Base-by-base conservation (phyloP, 108 stramenopile genomes). In the Parietichytrium sp. region DNA sequence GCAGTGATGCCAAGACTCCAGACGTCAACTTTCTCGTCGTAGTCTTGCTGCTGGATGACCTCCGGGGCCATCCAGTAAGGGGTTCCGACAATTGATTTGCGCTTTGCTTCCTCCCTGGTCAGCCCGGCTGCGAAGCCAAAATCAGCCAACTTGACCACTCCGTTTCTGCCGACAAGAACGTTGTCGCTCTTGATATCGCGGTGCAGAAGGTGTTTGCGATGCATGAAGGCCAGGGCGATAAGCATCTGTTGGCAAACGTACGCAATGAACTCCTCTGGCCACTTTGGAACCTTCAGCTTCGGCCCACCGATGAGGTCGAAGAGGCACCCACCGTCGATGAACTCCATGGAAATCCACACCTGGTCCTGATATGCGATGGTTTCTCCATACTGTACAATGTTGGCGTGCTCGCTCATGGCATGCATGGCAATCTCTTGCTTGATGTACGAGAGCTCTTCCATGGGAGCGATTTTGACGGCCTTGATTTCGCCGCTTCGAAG, bases 31-130 rank as follows among this genome's bases (percentile, higher is more conserved):
- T 89, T 88, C 23, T 33, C 86, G 54, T 89, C 90, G 85, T 90
- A 91, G 48, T 87, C 85, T 25, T 85, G 79, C 18, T 87, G 87
- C 84, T 83, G 81, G 33, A 91, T 90, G 20, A 91, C 81, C 82
- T 91, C 91, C 15, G 91, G 91, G 0, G 91, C 91, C 91, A 91
- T 91, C 91, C 91, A 91, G 50, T 88, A 90, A 20, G 89, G 90
- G 55, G 91, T 91, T 15, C 91, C 91, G 29, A 90, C 90, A 4
- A 90, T 88, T 12, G 83, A 83, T 1, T 51, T 87, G 31, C 90
- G 84, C 54, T 89, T 90, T 23, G 36, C 48, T 47, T 87, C 52
- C 50, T 91, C 90, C 55, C 78, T 48, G 13, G 90, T 91, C 45
- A 91, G 52, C 25, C 52, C 86, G 4, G 83, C 82, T 10, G 83